These are phyloP conservation scores for Schizophyllum commune DNA, from an alignment of 1,284 basidiomycete genomes.

Conservation along the genomic window DNA sequence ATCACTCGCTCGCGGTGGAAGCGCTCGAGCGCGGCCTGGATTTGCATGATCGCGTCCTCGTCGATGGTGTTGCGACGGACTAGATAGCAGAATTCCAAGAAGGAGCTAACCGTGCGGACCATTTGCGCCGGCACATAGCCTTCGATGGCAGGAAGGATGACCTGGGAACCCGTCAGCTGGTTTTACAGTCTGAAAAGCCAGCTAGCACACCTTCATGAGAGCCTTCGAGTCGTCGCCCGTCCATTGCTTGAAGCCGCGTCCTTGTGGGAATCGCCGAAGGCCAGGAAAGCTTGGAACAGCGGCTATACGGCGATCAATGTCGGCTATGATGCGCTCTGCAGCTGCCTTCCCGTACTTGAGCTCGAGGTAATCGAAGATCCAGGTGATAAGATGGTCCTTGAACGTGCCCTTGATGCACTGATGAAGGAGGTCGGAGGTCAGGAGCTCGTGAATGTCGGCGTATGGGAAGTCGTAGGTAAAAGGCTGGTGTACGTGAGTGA, in stretches of 20 bases:
- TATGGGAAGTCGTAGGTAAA: constrained; percentile 22
- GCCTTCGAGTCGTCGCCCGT: constrained; percentile 14
- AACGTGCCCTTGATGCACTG: constrained; percentile 26
- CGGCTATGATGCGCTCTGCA: constrained; percentile 11
- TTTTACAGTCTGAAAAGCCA: background rate
- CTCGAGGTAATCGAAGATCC: constrained; percentile 19
- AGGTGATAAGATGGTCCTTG: constrained; percentile 26
- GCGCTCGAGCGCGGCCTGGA: constrained; percentile 13
- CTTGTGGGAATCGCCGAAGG: constrained; percentile 11
- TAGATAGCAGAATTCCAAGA: constrained; percentile 21
- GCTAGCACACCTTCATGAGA: constrained; percentile 13
- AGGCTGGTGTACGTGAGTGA: constrained; percentile 13
- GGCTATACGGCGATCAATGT: constrained; percentile 19
- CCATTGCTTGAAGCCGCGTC: constrained; percentile 15
- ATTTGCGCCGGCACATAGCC: constrained; percentile 11
- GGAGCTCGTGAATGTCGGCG: constrained; percentile 20
- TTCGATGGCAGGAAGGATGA: constrained; percentile 11
- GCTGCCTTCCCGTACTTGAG: constrained; percentile 8
- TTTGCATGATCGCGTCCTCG: constrained; percentile 8
- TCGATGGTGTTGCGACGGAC: constrained; percentile 12
- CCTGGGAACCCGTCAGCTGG: constrained; percentile 1
- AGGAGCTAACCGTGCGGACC: constrained; percentile 10
- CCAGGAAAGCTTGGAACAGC: constrained; percentile 13
- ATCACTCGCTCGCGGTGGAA: constrained; percentile 18
- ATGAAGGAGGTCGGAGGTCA: constrained; percentile 24